Evolutionary conservation across 2,329 filamentous ascomycete genomes (phyloP).

Genomic region (Periconia digitata): DNA sequence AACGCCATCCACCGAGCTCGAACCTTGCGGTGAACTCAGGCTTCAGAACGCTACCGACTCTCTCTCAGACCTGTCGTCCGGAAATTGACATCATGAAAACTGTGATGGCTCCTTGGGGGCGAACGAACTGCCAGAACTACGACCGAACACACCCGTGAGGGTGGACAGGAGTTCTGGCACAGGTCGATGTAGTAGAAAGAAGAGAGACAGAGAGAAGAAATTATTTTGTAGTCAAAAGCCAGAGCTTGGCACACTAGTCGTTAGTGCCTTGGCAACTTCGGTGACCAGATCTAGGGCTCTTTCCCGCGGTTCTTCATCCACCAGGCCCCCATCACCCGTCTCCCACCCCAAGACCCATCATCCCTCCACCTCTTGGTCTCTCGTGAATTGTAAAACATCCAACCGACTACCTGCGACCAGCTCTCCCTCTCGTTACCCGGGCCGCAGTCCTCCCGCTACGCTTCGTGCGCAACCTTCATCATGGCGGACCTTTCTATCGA

Average conservation of each 20-base stretch:
- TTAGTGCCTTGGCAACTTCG: constrained; percentile 21
- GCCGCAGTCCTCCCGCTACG: neutral
- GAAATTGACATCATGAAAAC: constrained; percentile 77
- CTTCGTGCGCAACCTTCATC: constrained; percentile 3
- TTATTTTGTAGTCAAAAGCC: constrained; percentile 29
- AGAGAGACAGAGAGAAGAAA: constrained; percentile 20
- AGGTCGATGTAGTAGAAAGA: constrained; percentile 64
- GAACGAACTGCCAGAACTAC: constrained; percentile 85
- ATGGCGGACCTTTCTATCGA: constrained; percentile 62
- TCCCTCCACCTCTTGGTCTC: neutral
- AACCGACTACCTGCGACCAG: neutral
- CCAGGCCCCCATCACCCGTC: neutral
- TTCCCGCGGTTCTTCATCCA: neutral
- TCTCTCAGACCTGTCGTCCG: constrained; percentile 94
- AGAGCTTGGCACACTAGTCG: constrained; percentile 16
- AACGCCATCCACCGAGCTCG: constrained; percentile 40
- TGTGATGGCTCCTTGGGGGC: constrained; percentile 70
- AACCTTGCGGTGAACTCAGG: constrained; percentile 50
- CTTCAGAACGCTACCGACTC: constrained; percentile 60
- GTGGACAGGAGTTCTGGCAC: constrained; percentile 78
- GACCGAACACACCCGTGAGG: constrained; percentile 63
- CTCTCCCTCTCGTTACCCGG: too few relatives aligned
- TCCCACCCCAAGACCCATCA: too few relatives aligned
- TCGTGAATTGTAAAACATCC: neutral
- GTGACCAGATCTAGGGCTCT: neutral